These are phyloP conservation scores for Rhizoctonia solani DNA, from an alignment of 1,284 basidiomycete genomes.

Conservation along the genomic window DNA sequence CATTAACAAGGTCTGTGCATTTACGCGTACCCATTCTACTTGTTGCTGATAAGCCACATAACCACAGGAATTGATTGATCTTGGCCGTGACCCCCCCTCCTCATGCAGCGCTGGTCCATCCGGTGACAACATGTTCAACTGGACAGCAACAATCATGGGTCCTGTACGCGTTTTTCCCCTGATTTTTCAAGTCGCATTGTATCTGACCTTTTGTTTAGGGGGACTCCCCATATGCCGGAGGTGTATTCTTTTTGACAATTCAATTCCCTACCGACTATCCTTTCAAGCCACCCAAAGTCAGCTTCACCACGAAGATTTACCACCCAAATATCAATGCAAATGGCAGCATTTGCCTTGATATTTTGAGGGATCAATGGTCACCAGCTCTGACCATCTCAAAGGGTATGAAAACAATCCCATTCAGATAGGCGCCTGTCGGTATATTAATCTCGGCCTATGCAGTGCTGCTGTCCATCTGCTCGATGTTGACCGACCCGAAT, in stretches of 20 bases:
- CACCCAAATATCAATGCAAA: slow-evolving; percentile 98
- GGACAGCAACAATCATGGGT: slow-evolving; percentile 98
- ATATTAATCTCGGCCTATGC: background rate
- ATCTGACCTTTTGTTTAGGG: slow-evolving; percentile 55
- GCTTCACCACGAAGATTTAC: slow-evolving; percentile 94
- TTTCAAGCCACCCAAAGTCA: slow-evolving; percentile 99
- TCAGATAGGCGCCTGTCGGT: background rate
- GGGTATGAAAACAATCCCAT: slow-evolving; percentile 59
- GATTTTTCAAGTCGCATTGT: background rate
- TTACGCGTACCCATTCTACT: background rate
- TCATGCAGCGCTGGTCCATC: slow-evolving; percentile 97
- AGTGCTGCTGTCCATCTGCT: slow-evolving; percentile 94
- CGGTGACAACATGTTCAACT: slow-evolving; percentile 96
- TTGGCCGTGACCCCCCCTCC: slow-evolving; percentile 94
- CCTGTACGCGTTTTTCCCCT: slow-evolving; percentile 66
- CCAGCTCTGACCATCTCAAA: slow-evolving; percentile 99
- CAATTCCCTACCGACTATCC: slow-evolving; percentile 95
- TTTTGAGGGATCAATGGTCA: slow-evolving; percentile 96
- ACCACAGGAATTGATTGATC: slow-evolving; percentile 90
- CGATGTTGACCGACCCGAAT: slow-evolving; percentile 96
- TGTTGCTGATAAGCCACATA: slow-evolving; percentile 40
- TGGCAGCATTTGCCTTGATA: slow-evolving; percentile 98
- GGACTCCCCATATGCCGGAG: slow-evolving; percentile 94
- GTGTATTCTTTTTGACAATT: slow-evolving; percentile 96
- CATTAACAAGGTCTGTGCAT: slow-evolving; percentile 88